Evolutionary conservation across 257 asterid species (phyloP).

Genomic region (Gentiana macrophylla): DNA sequence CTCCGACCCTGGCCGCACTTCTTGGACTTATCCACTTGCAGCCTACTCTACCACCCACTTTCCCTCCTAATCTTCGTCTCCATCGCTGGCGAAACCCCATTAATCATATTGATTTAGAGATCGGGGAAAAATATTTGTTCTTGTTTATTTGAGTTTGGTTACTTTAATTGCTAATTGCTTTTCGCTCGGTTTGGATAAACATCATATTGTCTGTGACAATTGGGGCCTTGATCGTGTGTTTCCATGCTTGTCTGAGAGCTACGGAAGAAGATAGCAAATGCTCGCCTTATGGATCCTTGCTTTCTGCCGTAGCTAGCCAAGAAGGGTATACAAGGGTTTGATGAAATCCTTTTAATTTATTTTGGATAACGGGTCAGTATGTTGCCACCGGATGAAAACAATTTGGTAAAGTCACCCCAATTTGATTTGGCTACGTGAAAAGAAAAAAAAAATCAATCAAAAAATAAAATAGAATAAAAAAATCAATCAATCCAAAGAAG

Average conservation of each 20-base stretch:
- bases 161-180: conserved; percentile 40
- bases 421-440: no score
- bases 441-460: no score
- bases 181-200: conserved; percentile 54
- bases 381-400: no score
- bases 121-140: conserved; percentile 41
- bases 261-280: conserved; percentile 60
- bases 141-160: conserved; percentile 36
- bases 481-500: no score
- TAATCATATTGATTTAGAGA: conserved; percentile 36
- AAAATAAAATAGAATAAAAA: no score
- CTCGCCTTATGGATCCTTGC: no score
- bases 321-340: no score
- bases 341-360: no score
- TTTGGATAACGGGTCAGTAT: no score
- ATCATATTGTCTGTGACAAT: conserved; percentile 32
- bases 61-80: conserved; percentile 53
- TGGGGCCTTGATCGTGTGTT: conserved; percentile 36
- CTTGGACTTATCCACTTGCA: conserved; percentile 37
- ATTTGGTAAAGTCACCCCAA: no score
- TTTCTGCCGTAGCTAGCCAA: no score
- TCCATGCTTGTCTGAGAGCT: conserved; percentile 74
- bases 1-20: conserved; percentile 74
- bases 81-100: conserved; percentile 38
- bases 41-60: conserved; percentile 56